Conservation (phyloP, 2,329 filamentous ascomycete genomes). For the Clarireedia paspali region DNA sequence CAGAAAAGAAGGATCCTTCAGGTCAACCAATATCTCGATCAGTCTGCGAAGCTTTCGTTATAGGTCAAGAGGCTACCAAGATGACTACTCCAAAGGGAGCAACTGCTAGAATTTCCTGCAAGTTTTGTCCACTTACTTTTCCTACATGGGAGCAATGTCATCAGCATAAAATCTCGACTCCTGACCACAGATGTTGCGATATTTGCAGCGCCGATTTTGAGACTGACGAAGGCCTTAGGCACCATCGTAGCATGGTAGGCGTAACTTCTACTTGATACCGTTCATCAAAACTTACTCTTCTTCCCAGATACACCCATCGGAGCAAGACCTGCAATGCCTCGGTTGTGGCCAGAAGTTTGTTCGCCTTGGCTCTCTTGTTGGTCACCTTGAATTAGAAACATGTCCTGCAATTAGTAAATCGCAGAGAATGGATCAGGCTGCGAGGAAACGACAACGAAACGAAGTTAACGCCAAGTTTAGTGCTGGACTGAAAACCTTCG, state of each 20-base stretch:
- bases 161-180: constrained; percentile 1
- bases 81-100: too few relatives aligned
- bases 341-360: constrained; percentile 2
- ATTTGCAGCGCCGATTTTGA: constrained; percentile 6
- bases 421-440: background rate
- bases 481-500: constrained; percentile 1
- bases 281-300: background rate
- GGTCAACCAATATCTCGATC: too few relatives aligned
- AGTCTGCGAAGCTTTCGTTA: too few relatives aligned
- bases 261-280: too few relatives aligned
- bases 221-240: constrained; percentile 5
- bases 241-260: constrained; percentile 4
- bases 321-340: constrained; percentile 2
- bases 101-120: background rate
- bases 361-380: constrained; percentile 7
- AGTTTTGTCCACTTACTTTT: background rate
- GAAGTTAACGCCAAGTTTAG: constrained; percentile 3
- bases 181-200: constrained; percentile 4
- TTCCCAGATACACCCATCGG: constrained; percentile 5
- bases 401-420: background rate
- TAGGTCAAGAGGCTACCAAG: too few relatives aligned
- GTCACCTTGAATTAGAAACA: constrained; percentile 7
- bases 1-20: too few relatives aligned
- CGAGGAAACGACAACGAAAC: constrained; percentile 3
- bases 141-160: background rate